Evolutionary conservation across 306 rosid species (phyloP), one percentile per base, ranked within the genome.

Genomic region (Rosa lucieae): DNA sequence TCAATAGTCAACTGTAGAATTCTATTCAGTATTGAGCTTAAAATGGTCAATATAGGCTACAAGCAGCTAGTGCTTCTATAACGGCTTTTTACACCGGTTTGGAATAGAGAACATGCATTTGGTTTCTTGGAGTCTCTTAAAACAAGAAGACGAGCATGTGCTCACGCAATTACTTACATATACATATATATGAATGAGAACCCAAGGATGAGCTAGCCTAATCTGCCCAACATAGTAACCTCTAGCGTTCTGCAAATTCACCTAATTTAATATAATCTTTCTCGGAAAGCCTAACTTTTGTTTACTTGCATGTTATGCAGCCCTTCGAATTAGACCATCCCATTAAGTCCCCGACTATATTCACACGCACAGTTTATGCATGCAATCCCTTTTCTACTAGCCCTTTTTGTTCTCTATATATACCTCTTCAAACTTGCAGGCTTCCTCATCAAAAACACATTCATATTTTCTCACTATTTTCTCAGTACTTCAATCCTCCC

Each of bases 251-350:
- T 67, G 71, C 71, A 67, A 6, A 15, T 37, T 67, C 26, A 67
- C 71, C 71, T 37, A 67, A 67, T 67, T 67, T 32, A 29, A 17
- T 14, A 15, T 17, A 37, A 37, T 37, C 14, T 67, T 37, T 67
- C 48, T 39, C 14, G 0, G 13, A 39, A 67, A 67, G 47, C 71
- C 71, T 65, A 65, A 65, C 69, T 65, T 67, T 18, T 9, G 71
- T 39, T 39, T 37, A 62, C 72, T 46, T 62, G 20, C 32, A 46
- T 39, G 48, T n/a, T 67, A 48, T 70, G 49, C 23, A 47, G 74
- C 46, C 88, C 80, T 58, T 78, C 51, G 85, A 77, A 76, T 82
- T 74, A 52, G 94, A 84, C 84, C 87, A 81, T 40, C 63, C 83
- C 87, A 82, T 84, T 77, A 65, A 63, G 78, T 15, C 4, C 20